Conservation (phyloP, 371 early-diverging fungal species). For the Smittium culicis region DNA sequence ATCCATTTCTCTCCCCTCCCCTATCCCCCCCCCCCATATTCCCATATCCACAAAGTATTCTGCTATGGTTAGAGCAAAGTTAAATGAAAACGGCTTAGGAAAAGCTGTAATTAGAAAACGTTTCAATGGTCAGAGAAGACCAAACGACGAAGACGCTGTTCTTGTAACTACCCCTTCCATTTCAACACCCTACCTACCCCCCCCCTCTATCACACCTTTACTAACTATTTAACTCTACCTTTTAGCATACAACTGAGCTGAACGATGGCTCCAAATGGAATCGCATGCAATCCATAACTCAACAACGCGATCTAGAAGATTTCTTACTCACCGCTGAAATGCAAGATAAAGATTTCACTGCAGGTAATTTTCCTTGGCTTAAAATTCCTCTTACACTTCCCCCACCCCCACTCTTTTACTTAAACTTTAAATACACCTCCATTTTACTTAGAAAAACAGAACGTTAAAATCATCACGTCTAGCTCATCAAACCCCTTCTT, state of each 20-base stretch:
- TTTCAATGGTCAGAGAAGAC: conserved; percentile 67
- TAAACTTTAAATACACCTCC: too few relatives aligned
- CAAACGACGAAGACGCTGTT: conserved; percentile 30
- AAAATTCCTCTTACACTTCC: too few relatives aligned
- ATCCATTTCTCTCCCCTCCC: too few relatives aligned
- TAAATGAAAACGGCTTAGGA: conserved; percentile 40
- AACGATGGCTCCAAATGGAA: conserved; percentile 73
- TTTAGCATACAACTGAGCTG: conserved; percentile 69
- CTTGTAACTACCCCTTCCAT: background rate
- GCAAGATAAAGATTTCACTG: conserved; percentile 91
- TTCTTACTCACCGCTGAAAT: conserved; percentile 88
- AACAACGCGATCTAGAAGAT: conserved; percentile 90
- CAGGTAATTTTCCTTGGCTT: conserved; percentile 34
- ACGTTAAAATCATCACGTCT: conserved; percentile 67
- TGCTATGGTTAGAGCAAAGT: conserved; percentile 1
- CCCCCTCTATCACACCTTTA: background rate
- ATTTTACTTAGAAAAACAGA: conserved; percentile 46
- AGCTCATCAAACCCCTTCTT: conserved; percentile 59
- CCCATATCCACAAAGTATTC: background rate
- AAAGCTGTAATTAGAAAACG: conserved; percentile 82
- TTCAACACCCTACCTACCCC: background rate
- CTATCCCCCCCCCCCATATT: too few relatives aligned
- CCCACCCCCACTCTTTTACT: too few relatives aligned
- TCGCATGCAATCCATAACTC: conserved; percentile 86
- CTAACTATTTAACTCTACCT: background rate